Percentiles rank a stretch among this genome's conserved stretches.
Evolutionary conservation across 140 eudicot genomes (phyloP).

Genomic region (Oenanthe javanica): DNA sequence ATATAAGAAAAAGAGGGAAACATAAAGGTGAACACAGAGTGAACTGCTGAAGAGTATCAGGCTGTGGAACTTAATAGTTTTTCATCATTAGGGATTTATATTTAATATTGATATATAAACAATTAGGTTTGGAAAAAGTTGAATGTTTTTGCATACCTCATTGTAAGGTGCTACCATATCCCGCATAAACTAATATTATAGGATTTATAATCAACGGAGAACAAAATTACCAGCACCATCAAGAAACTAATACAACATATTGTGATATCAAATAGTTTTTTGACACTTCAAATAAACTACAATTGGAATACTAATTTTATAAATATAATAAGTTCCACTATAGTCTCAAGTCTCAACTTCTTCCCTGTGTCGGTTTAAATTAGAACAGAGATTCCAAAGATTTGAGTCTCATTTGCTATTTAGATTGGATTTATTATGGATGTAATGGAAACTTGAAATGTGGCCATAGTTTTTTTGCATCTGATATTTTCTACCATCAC

Average conservation of each 20-base stretch:
- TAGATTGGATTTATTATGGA: neutral
- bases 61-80: neutral
- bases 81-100: neutral
- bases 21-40: neutral
- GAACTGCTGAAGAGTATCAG: neutral
- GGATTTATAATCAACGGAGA: neutral
- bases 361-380: neutral
- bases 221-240: neutral
- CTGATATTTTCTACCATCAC: neutral
- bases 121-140: neutral
- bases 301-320: neutral
- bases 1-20: neutral
- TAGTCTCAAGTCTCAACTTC: neutral
- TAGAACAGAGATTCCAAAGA: neutral
- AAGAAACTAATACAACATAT: neutral
- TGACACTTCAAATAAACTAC: neutral
- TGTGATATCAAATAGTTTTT: neutral
- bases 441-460: neutral
- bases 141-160: neutral
- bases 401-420: neutral
- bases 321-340: too few relatives aligned
- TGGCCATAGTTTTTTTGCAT: neutral
- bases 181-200: neutral
- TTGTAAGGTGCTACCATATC: neutral
- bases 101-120: neutral